Evolutionary conservation across 192 early-diverging fungal species (phyloP).

Genomic region (Podila epigama): DNA sequence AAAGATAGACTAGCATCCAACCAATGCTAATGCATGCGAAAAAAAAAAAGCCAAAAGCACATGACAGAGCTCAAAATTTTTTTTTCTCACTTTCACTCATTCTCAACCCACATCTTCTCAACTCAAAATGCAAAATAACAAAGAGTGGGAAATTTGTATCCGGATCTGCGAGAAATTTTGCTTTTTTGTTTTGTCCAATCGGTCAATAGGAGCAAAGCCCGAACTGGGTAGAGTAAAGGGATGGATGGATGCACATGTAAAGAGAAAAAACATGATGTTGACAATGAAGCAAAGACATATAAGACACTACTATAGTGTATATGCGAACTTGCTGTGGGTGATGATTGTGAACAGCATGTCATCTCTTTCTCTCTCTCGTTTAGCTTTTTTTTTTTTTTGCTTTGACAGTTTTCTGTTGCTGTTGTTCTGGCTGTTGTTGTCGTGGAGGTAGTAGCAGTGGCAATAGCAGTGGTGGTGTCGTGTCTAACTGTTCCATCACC

Average conservation of each 20-base stretch:
- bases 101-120: no score
- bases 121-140: neutral
- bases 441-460: neutral
- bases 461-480: neutral
- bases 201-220: slow-evolving; percentile 1
- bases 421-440: neutral
- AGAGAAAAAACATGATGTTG: no score
- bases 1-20: no score
- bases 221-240: neutral
- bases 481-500: neutral
- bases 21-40: no score
- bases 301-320: no score
- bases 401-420: no score
- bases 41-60: neutral
- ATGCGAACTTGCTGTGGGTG: no score
- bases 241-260: no score
- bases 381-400: no score
- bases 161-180: neutral
- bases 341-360: no score
- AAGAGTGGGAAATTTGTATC: neutral
- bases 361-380: no score
- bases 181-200: neutral
- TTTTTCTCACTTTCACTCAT: neutral
- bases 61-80: neutral
- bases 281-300: no score